Evolutionary conservation across 805 yeast species (phyloP), one percentile per base, ranked within the genome.

Genomic region (Candida maris): DNA sequence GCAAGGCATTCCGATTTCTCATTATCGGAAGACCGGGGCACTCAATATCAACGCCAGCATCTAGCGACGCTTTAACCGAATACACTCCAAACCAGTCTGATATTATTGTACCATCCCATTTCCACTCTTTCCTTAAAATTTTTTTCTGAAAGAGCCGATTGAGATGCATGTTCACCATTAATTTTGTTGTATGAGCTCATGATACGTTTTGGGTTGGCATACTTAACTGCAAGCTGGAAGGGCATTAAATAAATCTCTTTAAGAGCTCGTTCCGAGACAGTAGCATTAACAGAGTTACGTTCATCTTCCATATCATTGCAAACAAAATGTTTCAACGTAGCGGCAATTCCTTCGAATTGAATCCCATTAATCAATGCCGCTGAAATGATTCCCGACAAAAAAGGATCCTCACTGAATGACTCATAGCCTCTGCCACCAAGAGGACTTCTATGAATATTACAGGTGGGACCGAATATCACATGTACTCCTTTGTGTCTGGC

Each of bases 11-110:
- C 1, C 57, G 58, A 44, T 69, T 59, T 60, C 79, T 62, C 51
- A 64, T 69, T 28, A 70, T 52, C 6, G 78, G 61, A 14, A 77
- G 75, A 23, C 85, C 85, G 1, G 86, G 86, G 80, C 78, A 77
- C 55, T 80, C 85, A 46, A 79, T 60, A 52, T 77, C 81, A 36
- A 79, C 57, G 6, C 85, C 85, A 24, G 75, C 74, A 29, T 69
- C 68, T 32, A 79, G 51, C 13, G 79, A 52, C 27, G 65, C 70
- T 32, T 64, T 65, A 25, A 62, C 58, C 14, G 79, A 66, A 54
- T 73, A 77, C 8, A 69, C 68, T 23, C 85, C 85, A 54, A 52
- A 73, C 85, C 85, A 79, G 57, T 79, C 85, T 23, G 80, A 72
- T 78, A 79, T 76, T 28, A 70, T 54, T 23, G 70, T 54, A 32